These are phyloP conservation scores for Fusarium metavorans DNA, from an alignment of 2,329 filamentous ascomycete genomes.

Conservation along the genomic window DNA sequence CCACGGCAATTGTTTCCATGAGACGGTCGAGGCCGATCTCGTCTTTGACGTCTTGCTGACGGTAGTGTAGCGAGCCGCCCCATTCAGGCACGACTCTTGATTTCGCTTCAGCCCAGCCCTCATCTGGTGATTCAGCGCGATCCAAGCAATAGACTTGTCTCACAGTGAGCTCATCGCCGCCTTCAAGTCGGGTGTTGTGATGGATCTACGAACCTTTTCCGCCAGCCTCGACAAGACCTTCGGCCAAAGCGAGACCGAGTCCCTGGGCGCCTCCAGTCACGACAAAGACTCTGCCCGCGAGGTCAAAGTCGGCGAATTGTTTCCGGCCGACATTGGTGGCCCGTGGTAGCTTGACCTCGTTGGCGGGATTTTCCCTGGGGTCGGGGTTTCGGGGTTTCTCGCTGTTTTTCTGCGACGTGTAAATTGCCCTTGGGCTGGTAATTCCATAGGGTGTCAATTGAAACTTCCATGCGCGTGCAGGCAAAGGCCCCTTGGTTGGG, in stretches of 20 bases:
- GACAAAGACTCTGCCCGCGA: conserved; percentile 75
- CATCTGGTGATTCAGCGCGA: conserved; percentile 60
- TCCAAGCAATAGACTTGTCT: conserved; percentile 69
- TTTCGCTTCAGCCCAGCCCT: conserved; percentile 72
- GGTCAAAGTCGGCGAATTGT: conserved; percentile 75
- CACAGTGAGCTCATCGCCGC: background rate
- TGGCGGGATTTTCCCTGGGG: conserved; percentile 34
- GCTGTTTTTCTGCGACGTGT: conserved; percentile 1
- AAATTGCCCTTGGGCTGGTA: background rate
- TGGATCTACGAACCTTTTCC: conserved; percentile 65
- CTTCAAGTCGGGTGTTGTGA: background rate
- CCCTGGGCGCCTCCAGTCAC: conserved; percentile 80
- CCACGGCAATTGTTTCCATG: conserved; percentile 69
- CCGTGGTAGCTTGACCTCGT: conserved; percentile 11
- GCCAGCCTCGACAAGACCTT: conserved; percentile 80
- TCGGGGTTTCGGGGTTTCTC: conserved; percentile 41
- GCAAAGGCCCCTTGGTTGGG: background rate
- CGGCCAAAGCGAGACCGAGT: conserved; percentile 78
- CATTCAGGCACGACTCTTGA: conserved; percentile 71
- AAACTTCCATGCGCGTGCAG: background rate
- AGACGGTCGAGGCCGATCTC: conserved; percentile 67
- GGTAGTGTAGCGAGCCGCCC: conserved; percentile 74
- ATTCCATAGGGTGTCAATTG: background rate
- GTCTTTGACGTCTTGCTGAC: conserved; percentile 76
- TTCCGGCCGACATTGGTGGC: conserved; percentile 45